Evolutionary conservation across 139 green algal species (phyloP).

Genomic region (Chlorella sorokiniana): DNA sequence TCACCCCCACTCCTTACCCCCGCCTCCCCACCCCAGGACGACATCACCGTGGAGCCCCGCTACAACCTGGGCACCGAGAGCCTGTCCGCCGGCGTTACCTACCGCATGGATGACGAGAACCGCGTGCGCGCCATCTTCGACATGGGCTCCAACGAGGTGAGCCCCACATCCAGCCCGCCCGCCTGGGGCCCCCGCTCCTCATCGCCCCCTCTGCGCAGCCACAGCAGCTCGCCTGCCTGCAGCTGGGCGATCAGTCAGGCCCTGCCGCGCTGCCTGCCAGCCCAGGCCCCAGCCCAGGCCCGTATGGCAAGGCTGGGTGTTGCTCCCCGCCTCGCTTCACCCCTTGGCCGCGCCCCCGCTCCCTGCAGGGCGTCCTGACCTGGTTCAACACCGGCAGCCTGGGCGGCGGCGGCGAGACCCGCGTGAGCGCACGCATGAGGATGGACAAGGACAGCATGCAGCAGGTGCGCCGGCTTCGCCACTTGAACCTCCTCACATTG

Average conservation of each 20-base stretch:
- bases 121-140: conserved; percentile 30
- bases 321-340: too few species aligned
- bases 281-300: too few species aligned
- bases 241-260: too few species aligned
- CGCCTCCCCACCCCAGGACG: neutral
- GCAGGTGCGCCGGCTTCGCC: conserved; percentile 17
- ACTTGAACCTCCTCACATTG: neutral
- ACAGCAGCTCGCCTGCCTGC: too few species aligned
- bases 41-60: conserved; percentile 36
- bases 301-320: too few species aligned
- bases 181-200: too few species aligned
- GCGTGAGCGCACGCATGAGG: conserved; percentile 32
- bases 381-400: conserved; percentile 40
- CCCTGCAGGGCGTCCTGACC: conserved; percentile 18
- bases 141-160: conserved; percentile 14
- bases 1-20: neutral
- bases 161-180: too few species aligned
- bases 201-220: too few species aligned
- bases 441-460: conserved; percentile 40
- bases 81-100: conserved; percentile 17
- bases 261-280: too few species aligned
- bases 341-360: too few species aligned
- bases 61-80: conserved; percentile 47
- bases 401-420: conserved; percentile 39
- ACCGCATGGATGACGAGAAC: conserved; percentile 44